Conservation (phyloP, 768 basidiomycete genomes). For the Obba rivulosa region DNA sequence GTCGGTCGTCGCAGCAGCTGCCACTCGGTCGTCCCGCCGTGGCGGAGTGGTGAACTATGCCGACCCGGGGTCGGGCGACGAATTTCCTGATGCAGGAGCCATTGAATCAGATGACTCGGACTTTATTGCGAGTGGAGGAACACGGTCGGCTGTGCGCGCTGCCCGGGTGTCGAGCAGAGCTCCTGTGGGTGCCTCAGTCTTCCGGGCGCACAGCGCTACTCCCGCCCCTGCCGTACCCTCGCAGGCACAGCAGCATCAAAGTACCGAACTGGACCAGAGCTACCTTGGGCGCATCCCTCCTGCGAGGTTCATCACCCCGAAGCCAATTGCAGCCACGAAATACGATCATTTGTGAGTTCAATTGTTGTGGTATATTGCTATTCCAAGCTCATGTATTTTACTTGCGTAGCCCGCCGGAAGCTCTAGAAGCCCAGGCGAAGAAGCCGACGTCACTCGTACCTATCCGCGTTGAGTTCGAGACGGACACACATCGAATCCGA, state of each 20-base stretch:
- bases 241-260: constrained; percentile 29
- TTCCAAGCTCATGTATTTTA: no score
- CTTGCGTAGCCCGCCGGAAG: constrained; percentile 59
- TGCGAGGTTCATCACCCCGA: constrained; percentile 64
- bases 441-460: constrained; percentile 65
- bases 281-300: constrained; percentile 88
- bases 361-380: constrained; percentile 15
- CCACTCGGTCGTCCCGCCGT: constrained; percentile 43
- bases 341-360: constrained; percentile 82
- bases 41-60: constrained; percentile 81
- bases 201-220: constrained; percentile 39
- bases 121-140: constrained; percentile 61
- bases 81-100: constrained; percentile 75
- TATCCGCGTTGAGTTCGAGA: constrained; percentile 93
- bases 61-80: constrained; percentile 80
- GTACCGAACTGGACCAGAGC: constrained; percentile 74
- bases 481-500: constrained; percentile 83
- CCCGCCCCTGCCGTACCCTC: constrained; percentile 25
- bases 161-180: constrained; percentile 22
- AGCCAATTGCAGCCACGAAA: constrained; percentile 48
- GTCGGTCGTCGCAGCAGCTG: constrained; percentile 32
- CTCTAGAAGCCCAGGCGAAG: constrained; percentile 57
- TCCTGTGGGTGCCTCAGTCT: constrained; percentile 39
- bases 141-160: constrained; percentile 45
- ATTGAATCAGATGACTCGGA: constrained; percentile 84